phyloP scores from a whole-genome alignment of 176 grass and related monocot genomes.

The Aegilops longissima region DNA sequence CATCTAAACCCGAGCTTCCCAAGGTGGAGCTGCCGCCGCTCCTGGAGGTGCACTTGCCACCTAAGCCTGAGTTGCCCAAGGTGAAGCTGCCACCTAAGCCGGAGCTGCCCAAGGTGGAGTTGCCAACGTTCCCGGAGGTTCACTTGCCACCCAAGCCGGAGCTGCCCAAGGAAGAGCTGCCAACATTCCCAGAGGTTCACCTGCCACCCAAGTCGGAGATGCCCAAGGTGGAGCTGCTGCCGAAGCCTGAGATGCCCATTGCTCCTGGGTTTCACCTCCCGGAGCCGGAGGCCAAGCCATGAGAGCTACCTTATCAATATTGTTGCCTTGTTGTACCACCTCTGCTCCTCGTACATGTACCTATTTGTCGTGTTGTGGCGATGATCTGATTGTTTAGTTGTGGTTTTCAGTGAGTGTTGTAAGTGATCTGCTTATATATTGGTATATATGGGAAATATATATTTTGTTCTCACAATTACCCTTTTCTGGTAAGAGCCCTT shows the following conservation, averaged over 20 bases:
- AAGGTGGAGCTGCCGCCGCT: background rate
- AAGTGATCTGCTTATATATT: background rate
- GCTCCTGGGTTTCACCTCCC: conserved; percentile 7
- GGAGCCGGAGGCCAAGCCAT: conserved; percentile 34
- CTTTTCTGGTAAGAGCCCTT: background rate
- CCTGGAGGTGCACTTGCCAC: background rate
- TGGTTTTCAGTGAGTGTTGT: background rate
- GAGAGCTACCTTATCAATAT: background rate
- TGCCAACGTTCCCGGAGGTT: background rate
- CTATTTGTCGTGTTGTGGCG: background rate
- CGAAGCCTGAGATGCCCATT: conserved; percentile 4
- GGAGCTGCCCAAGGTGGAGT: background rate
- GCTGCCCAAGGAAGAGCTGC: background rate
- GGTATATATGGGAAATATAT: background rate
- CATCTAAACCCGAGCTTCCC: background rate
- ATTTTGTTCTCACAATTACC: background rate
- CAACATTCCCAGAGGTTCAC: background rate
- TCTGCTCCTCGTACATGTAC: background rate
- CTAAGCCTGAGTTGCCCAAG: background rate
- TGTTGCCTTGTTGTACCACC: too few species aligned
- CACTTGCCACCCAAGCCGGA: background rate
- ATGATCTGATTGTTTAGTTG: background rate
- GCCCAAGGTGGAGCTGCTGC: background rate
- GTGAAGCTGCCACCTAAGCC: background rate
- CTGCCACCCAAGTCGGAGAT: background rate